These are phyloP conservation scores for Neurospora hispaniola DNA, from an alignment of 495 filamentous ascomycete genomes.

Conservation along the genomic window DNA sequence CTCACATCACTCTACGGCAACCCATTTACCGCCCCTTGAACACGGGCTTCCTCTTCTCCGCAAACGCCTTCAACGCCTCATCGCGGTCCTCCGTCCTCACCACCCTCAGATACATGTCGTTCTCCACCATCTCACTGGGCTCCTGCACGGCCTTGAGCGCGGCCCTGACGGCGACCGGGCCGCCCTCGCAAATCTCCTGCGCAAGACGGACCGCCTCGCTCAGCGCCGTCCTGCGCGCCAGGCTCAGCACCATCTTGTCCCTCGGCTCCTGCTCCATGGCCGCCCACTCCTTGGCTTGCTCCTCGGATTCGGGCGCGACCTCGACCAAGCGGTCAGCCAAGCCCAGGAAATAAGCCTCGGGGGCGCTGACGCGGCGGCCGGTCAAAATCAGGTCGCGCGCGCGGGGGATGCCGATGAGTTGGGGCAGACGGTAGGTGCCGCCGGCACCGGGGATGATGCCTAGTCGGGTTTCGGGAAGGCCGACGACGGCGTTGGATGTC, in stretches of 20 bases:
- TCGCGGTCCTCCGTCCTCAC: constrained; percentile 72
- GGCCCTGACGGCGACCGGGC: constrained; percentile 64
- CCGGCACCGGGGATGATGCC: constrained; percentile 93
- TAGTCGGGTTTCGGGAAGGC: constrained; percentile 79
- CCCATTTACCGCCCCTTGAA: constrained; percentile 53
- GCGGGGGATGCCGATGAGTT: constrained; percentile 58
- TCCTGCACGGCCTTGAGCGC: constrained; percentile 61
- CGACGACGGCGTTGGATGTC: constrained; percentile 59
- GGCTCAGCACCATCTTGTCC: constrained; percentile 20
- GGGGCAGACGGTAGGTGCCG: constrained; percentile 76
- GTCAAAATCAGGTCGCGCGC: constrained; percentile 82
- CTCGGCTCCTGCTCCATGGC: constrained; percentile 25
- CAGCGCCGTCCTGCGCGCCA: constrained; percentile 53
- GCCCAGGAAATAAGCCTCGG: constrained; percentile 76
- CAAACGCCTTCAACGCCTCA: constrained; percentile 80
- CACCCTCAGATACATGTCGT: constrained; percentile 67
- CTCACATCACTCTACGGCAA: neutral
- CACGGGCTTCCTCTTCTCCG: constrained; percentile 79
- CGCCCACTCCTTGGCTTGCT: constrained; percentile 26
- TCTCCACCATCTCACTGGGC: constrained; percentile 59
- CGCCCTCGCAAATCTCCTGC: constrained; percentile 74
- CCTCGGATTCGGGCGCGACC: constrained; percentile 49
- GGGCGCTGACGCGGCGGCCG: constrained; percentile 63
- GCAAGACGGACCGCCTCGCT: constrained; percentile 69
- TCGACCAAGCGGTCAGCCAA: constrained; percentile 76